Conservation (phyloP, 352 stramenopile species). For the Pythium scleroteichum region DNA sequence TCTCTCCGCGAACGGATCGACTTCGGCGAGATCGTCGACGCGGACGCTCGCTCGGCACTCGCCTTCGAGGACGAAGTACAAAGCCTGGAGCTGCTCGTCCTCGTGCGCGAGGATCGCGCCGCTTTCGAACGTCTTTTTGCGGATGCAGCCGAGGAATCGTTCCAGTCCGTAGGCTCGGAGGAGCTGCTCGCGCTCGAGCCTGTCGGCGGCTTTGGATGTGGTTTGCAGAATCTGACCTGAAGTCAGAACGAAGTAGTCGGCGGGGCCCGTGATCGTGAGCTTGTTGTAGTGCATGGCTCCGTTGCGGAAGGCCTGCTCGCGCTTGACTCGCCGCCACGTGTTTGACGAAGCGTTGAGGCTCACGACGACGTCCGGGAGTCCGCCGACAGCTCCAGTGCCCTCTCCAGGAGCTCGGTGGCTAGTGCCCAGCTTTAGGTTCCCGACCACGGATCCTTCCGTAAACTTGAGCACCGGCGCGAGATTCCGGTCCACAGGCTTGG, state of each 20-base stretch:
- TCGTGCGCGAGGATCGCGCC: constrained; percentile 23
- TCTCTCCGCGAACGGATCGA: constrained; percentile 23
- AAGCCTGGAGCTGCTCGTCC: constrained; percentile 6
- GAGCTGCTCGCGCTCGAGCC: constrained; percentile 21
- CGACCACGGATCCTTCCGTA: constrained; percentile 27
- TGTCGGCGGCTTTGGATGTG: constrained; percentile 23
- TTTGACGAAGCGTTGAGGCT: constrained; percentile 17
- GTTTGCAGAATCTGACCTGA: constrained; percentile 25
- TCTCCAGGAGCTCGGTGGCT: background rate
- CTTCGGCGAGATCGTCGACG: constrained; percentile 17
- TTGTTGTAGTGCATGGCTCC: constrained; percentile 31
- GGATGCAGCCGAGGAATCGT: constrained; percentile 27
- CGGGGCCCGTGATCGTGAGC: constrained; percentile 24
- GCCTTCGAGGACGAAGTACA: constrained; percentile 32
- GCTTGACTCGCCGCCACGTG: constrained; percentile 31
- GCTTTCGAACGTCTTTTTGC: constrained; percentile 31
- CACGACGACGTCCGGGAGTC: constrained; percentile 11
- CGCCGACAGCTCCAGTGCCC: background rate
- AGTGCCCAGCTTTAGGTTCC: constrained; percentile 17
- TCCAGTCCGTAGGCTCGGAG: constrained; percentile 24
- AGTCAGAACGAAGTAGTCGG: constrained; percentile 32
- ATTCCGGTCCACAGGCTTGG: constrained; percentile 23
- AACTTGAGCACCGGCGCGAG: constrained; percentile 25
- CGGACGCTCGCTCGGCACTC: constrained; percentile 29
- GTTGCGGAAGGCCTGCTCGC: constrained; percentile 32